These are phyloP conservation scores for Echria macrotheca DNA, from an alignment of 495 filamentous ascomycete species.

Conservation along the genomic window DNA sequence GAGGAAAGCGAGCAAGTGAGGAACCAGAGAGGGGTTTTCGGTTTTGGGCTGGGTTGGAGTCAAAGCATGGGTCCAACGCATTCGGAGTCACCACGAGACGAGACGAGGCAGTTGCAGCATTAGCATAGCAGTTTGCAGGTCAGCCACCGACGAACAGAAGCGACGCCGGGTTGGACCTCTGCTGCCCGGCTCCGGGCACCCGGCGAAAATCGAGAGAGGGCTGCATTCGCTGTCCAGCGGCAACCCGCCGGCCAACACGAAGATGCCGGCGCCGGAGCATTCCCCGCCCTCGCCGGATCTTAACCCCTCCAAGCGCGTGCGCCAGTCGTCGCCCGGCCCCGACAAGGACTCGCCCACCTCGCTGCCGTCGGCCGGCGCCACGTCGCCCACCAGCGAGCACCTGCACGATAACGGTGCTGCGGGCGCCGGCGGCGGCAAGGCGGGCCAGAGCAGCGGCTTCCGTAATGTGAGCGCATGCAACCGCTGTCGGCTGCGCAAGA, in stretches of 20 bases:
- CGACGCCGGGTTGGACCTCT: too few relatives aligned
- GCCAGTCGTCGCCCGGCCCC: constrained; percentile 45
- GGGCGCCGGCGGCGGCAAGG: constrained; percentile 26
- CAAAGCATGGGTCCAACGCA: constrained; percentile 14
- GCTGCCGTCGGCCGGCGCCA: constrained; percentile 24
- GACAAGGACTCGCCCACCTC: constrained; percentile 42
- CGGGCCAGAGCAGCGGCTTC: constrained; percentile 54
- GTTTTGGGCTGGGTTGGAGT: too few relatives aligned
- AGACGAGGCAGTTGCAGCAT: constrained; percentile 12
- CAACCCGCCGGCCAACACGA: too few relatives aligned
- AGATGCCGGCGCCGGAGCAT: constrained; percentile 26
- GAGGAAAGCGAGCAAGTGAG: too few relatives aligned
- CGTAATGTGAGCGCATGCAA: constrained; percentile 95
- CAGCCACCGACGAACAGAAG: too few relatives aligned
- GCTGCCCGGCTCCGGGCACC: too few relatives aligned
- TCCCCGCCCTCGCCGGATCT: constrained; percentile 40
- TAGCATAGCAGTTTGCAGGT: too few relatives aligned
- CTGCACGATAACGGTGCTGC: constrained; percentile 7
- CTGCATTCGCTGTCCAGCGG: too few relatives aligned
- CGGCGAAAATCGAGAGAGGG: too few relatives aligned
- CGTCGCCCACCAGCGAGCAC: constrained; percentile 34
- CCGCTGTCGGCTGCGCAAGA: constrained; percentile 86
- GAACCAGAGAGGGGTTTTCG: too few relatives aligned
- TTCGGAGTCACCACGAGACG: constrained; percentile 6
- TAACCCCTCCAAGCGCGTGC: constrained; percentile 45